Conservation (phyloP, 2,329 filamentous ascomycete species). For the Fusarium camptoceras region DNA sequence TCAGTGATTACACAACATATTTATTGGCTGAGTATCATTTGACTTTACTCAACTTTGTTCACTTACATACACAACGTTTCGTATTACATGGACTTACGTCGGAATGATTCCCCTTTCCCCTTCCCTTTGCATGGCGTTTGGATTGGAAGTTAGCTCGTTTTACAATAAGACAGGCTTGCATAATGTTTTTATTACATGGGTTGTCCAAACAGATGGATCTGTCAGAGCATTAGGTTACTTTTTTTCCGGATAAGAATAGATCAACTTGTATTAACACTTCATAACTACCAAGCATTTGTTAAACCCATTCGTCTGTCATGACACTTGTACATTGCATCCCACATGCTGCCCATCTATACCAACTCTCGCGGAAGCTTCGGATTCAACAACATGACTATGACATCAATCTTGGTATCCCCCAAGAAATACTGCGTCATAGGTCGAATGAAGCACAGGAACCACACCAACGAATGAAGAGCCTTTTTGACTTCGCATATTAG, state of each 20-base stretch:
- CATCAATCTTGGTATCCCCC: background rate
- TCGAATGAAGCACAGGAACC: background rate
- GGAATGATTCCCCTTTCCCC: constrained; percentile 33
- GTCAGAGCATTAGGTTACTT: background rate
- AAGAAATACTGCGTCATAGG: constrained; percentile 16
- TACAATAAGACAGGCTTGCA: background rate
- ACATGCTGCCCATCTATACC: background rate
- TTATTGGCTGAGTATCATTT: background rate
- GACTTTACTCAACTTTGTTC: background rate
- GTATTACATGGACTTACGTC: constrained; percentile 24
- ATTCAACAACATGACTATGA: background rate
- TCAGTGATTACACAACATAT: background rate
- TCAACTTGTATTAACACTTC: background rate
- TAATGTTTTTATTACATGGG: background rate
- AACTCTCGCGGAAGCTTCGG: background rate
- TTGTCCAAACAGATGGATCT: background rate
- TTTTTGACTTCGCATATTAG: background rate
- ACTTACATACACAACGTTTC: background rate
- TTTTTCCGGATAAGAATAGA: background rate
- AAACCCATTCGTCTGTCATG: background rate
- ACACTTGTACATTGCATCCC: too few species aligned
- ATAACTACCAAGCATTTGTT: background rate
- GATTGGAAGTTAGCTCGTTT: background rate
- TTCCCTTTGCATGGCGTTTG: constrained; percentile 37
- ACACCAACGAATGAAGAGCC: background rate